Evolutionary conservation across 2,329 filamentous ascomycete genomes (phyloP).

Genomic region (Cercospora canescens): DNA sequence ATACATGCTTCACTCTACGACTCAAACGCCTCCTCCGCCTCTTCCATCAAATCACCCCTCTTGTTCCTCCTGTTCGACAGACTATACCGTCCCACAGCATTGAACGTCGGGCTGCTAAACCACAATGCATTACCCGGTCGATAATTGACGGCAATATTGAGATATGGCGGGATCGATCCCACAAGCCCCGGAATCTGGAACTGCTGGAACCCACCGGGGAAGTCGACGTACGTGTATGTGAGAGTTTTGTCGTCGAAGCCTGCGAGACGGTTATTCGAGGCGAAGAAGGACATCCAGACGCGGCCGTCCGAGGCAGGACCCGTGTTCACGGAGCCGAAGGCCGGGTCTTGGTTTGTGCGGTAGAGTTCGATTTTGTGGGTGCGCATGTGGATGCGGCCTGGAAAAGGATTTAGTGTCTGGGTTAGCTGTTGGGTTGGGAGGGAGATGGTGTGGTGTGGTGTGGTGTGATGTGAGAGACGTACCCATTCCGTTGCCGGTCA

Average conservation of each 20-base stretch:
- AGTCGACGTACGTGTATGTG: constrained; percentile 15
- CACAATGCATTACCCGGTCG: constrained; percentile 17
- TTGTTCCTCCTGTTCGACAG: background rate
- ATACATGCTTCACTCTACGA: background rate
- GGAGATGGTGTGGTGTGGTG: no score
- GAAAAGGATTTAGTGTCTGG: background rate
- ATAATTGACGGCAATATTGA: constrained; percentile 22
- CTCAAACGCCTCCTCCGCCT: background rate
- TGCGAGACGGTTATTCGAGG: constrained; percentile 10
- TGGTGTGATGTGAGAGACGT: background rate
- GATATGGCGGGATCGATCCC: constrained; percentile 12
- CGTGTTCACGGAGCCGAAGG: constrained; percentile 16
- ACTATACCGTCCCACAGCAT: constrained; percentile 7
- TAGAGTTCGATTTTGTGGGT: constrained; percentile 16
- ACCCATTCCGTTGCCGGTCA: constrained; percentile 20
- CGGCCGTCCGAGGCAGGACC: constrained; percentile 13
- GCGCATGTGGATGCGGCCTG: constrained; percentile 19
- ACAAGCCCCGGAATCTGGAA: constrained; percentile 7
- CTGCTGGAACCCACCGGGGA: constrained; percentile 12
- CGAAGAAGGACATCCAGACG: constrained; percentile 20
- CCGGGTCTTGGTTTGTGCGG: constrained; percentile 12
- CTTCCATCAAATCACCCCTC: background rate
- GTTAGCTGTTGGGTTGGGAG: background rate
- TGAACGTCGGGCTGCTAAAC: constrained; percentile 12
- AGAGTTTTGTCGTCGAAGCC: constrained; percentile 18